Conservation (phyloP, 176 grass and related monocot genomes). For the Eremochloa ophiuroides region DNA sequence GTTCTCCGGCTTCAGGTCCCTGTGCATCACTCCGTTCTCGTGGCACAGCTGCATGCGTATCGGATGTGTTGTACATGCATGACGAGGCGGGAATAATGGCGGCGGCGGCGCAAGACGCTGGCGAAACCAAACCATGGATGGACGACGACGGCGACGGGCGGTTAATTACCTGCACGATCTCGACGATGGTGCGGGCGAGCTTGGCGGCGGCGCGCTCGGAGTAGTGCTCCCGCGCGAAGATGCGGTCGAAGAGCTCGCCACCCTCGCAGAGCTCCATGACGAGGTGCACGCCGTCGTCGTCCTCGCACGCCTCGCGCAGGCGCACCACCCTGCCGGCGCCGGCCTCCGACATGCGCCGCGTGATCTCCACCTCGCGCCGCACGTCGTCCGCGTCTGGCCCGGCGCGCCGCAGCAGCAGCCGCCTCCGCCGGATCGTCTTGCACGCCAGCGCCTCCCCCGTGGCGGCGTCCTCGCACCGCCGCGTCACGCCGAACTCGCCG, state of each 20-base stretch:
- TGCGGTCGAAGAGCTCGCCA: conserved; percentile 72
- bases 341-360: conserved; percentile 37
- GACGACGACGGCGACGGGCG: not conserved
- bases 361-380: conserved; percentile 70
- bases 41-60: conserved; percentile 47
- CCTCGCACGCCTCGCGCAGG: conserved; percentile 67
- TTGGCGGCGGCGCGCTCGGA: conserved; percentile 64
- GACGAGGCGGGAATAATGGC: not conserved
- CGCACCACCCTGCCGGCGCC: conserved; percentile 25
- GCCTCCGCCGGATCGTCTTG: conserved; percentile 67
- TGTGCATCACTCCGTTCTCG: conserved; percentile 58
- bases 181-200: conserved; percentile 61
- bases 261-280: conserved; percentile 77
- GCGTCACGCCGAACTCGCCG: conserved; percentile 84
- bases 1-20: conserved; percentile 78
- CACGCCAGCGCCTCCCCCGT: conserved; percentile 69
- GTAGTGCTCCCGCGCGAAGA: conserved; percentile 54
- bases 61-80: no score
- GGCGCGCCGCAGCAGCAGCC: conserved; percentile 33
- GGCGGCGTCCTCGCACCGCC: conserved; percentile 46
- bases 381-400: conserved; percentile 59
- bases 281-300: conserved; percentile 50
- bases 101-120: no score
- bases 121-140: no score
- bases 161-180: conserved; percentile 62